Base-by-base conservation (phyloP, 2,329 filamentous ascomycete species). In the Colletotrichum camelliae region DNA sequence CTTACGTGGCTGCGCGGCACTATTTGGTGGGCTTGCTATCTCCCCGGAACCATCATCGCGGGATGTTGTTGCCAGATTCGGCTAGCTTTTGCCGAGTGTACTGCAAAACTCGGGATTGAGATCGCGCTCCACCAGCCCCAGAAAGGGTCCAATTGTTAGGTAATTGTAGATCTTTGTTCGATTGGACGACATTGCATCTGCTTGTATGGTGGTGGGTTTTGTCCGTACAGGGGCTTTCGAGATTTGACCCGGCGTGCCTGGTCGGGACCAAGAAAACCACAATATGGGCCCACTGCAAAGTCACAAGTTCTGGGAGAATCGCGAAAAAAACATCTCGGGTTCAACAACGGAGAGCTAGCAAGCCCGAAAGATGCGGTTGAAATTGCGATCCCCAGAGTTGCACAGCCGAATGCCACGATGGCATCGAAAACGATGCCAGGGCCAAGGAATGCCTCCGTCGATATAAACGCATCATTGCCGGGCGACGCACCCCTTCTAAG, bases 401-500 rank as follows among this genome's bases (percentile, higher is more conserved):
- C 43, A n/a, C 1, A 13, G 43, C 10, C n/a, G 43, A 52, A 13
- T 52, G 13, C 43, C 18, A 52, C 43, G 43, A 21, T 13, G n/a
- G 43, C 43, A n/a, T 52, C n/a, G 43, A n/a, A n/a, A n/a, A n/a
- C 12, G n/a, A 52, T 13, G n/a, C 43, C 43, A 13, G 10, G 6
- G 43, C 0, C 7, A 13, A 48, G 16, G 5, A n/a, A 10, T 43
- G 18, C 18, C 43, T 52, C 43, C n/a, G 3, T 21, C n/a, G 43
- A 7, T 21, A 52, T 13, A 52, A 52, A 21, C n/a, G n/a, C n/a
- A 1, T 52, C n/a, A 21, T 52, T 13, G 13, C 12, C 10, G n/a
- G n/a, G 10, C n/a, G 0, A 13, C 13, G 4, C 3, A 27, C n/a
- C 5, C 4, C 0, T 52, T 52, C 0, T 0, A 52, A 52, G 0